A percentile compares a stretch with the other conserved stretches of the same genome.
These are phyloP conservation scores for Selaginella tamariscina DNA, from an alignment of 75 land plant genomes.

Conservation along the genomic window DNA sequence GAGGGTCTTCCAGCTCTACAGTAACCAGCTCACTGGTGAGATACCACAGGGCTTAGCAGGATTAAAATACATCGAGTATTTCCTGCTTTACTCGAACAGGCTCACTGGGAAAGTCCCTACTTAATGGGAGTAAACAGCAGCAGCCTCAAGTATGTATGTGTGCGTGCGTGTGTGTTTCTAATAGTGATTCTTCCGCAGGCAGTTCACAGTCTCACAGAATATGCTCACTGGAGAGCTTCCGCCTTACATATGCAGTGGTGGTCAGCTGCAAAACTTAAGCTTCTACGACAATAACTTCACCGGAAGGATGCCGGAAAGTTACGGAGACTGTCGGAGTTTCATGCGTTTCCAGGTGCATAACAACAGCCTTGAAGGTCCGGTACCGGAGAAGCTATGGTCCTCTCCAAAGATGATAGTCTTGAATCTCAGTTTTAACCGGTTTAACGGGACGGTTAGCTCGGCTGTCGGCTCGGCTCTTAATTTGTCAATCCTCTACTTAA, in stretches of 20 bases:
- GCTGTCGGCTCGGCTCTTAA: background rate
- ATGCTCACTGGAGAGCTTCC: background rate
- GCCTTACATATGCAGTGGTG: slow-evolving; percentile 1
- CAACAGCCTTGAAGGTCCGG: slow-evolving; percentile 9
- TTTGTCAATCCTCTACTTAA: background rate
- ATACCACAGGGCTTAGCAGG: slow-evolving; percentile 42
- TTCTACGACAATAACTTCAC: background rate
- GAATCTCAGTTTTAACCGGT: background rate
- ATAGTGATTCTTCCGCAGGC: no score
- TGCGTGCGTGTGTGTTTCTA: no score
- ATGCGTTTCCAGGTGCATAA: background rate
- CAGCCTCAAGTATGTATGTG: background rate
- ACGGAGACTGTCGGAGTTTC: background rate
- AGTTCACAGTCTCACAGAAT: background rate
- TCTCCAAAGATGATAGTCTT: background rate
- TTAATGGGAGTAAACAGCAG: slow-evolving; percentile 13
- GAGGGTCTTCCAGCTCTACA: slow-evolving; percentile 35
- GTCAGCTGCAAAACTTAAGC: background rate
- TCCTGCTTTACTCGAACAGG: slow-evolving; percentile 40
- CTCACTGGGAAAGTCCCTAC: slow-evolving; percentile 49
- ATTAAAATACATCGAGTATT: slow-evolving; percentile 30
- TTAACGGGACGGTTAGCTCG: background rate
- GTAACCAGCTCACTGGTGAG: slow-evolving; percentile 34
- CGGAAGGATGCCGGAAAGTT: background rate
- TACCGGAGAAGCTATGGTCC: background rate